Percentiles rank a stretch among this genome's conserved stretches.
These are phyloP conservation scores for Fraxinus paxiana DNA, from an alignment of 305 asterid genomes.

Conservation along the genomic window DNA sequence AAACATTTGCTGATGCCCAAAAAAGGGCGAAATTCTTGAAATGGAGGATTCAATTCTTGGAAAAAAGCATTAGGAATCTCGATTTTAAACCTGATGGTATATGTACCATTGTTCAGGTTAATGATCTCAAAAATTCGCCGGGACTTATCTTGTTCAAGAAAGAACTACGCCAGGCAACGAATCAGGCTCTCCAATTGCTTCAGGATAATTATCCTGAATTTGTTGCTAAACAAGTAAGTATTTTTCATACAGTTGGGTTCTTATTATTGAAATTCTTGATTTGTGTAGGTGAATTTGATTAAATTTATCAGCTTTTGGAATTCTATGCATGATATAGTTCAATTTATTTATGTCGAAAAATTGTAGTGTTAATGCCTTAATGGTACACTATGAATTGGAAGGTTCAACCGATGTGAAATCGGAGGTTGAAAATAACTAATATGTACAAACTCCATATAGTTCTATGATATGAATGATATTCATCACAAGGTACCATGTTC, in stretches of 20 bases:
- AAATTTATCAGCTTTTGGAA: not conserved
- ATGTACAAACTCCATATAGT: not conserved
- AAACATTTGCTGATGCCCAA: conserved; percentile 74
- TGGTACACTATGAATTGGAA: not conserved
- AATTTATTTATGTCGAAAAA: not conserved
- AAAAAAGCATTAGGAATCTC: conserved; percentile 69
- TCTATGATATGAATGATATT: not conserved
- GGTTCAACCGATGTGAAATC: not conserved
- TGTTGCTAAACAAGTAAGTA: conserved; percentile 78
- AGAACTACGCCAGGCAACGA: conserved; percentile 73
- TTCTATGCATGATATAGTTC: not conserved
- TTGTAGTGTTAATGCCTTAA: not conserved
- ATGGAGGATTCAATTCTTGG: conserved; percentile 79
- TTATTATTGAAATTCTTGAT: not conserved
- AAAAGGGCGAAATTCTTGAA: conserved; percentile 65
- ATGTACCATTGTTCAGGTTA: conserved; percentile 73
- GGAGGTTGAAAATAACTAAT: not conserved
- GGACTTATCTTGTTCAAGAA: conserved; percentile 68
- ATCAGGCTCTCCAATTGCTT: conserved; percentile 77
- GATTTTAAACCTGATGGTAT: conserved; percentile 75
- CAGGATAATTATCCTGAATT: conserved; percentile 98
- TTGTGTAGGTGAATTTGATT: not conserved
- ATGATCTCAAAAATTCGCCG: conserved; percentile 79
- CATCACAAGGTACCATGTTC: not conserved
- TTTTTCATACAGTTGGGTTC: not conserved